Evolutionary conservation across 202 grass and related monocot genomes (phyloP).

Genomic region (Cymbopogon flexuosus): DNA sequence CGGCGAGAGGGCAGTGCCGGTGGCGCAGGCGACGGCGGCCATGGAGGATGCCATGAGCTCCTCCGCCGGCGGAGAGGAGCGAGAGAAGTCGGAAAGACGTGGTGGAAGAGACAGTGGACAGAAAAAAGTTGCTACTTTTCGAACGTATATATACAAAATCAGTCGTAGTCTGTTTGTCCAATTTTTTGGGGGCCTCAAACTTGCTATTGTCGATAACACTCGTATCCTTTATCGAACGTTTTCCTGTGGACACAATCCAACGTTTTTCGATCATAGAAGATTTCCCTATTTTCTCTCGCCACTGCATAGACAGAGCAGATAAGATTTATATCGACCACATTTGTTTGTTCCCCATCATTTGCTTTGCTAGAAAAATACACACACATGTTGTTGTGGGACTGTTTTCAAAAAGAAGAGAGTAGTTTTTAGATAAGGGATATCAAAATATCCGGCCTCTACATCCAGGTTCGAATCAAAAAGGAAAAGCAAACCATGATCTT

Average conservation of each 20-base stretch:
- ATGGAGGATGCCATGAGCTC: constrained; percentile 37
- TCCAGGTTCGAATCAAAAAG: too few relatives aligned
- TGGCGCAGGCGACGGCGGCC: constrained; percentile 8
- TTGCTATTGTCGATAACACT: background rate
- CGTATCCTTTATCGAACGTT: background rate
- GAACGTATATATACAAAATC: background rate
- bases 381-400: too few relatives aligned
- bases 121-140: background rate
- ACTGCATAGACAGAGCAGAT: background rate
- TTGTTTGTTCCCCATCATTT: background rate
- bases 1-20: background rate
- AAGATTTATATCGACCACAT: background rate
- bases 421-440: too few relatives aligned
- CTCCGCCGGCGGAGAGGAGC: background rate
- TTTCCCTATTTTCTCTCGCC: background rate
- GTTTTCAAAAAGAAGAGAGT: too few relatives aligned
- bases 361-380: too few relatives aligned
- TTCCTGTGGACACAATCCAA: background rate
- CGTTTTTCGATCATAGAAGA: background rate
- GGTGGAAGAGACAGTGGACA: background rate
- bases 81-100: background rate
- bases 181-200: constrained; percentile 5
- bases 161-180: background rate
- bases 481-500: too few relatives aligned
- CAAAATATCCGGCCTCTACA: too few relatives aligned